A percentile compares a stretch with the other conserved stretches of the same genome.
Evolutionary conservation across 1,284 basidiomycete genomes (phyloP).

Genomic region (Fomitopsis palustris): DNA sequence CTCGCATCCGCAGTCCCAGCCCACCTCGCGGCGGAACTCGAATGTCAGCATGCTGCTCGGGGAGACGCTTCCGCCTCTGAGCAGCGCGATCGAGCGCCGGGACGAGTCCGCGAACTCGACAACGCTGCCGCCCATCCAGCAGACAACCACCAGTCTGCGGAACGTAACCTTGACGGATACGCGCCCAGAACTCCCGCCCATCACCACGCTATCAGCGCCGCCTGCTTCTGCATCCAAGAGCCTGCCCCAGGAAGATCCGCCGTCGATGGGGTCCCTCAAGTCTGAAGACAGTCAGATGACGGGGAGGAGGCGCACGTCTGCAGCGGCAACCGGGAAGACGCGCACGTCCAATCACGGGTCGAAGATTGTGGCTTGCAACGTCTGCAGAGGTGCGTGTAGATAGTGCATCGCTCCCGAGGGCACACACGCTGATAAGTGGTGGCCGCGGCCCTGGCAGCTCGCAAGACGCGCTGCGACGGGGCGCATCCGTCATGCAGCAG

Average conservation of each 20-base stretch:
- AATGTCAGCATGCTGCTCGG: slow-evolving; percentile 41
- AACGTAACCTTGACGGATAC: slow-evolving; percentile 8
- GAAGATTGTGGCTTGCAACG: slow-evolving; percentile 81
- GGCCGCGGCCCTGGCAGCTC: slow-evolving; percentile 43
- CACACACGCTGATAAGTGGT: slow-evolving; percentile 2
- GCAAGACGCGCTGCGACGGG: slow-evolving; percentile 82
- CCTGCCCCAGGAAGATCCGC: slow-evolving; percentile 13
- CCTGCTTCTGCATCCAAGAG: slow-evolving; percentile 5
- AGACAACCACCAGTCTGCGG: slow-evolving; percentile 9
- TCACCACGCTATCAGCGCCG: slow-evolving; percentile 57
- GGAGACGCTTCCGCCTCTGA: slow-evolving; percentile 28
- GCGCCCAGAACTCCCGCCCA: slow-evolving; percentile 59
- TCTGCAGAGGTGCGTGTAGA: slow-evolving; percentile 65
- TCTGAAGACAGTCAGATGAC: slow-evolving; percentile 10
- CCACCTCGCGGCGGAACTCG: slow-evolving; percentile 56
- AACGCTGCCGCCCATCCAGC: slow-evolving; percentile 25
- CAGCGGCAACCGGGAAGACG: slow-evolving; percentile 60
- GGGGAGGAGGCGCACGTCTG: slow-evolving; percentile 57
- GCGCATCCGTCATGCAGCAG: slow-evolving; percentile 75
- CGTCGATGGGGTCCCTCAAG: slow-evolving; percentile 17
- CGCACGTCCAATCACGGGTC: slow-evolving; percentile 66
- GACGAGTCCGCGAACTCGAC: slow-evolving; percentile 17
- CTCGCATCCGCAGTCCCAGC: slow-evolving; percentile 42
- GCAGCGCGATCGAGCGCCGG: slow-evolving; percentile 22
- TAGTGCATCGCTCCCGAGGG: neutral